phyloP scores from a whole-genome alignment of 768 basidiomycete genomes.

The Phylloporus sp. region DNA sequence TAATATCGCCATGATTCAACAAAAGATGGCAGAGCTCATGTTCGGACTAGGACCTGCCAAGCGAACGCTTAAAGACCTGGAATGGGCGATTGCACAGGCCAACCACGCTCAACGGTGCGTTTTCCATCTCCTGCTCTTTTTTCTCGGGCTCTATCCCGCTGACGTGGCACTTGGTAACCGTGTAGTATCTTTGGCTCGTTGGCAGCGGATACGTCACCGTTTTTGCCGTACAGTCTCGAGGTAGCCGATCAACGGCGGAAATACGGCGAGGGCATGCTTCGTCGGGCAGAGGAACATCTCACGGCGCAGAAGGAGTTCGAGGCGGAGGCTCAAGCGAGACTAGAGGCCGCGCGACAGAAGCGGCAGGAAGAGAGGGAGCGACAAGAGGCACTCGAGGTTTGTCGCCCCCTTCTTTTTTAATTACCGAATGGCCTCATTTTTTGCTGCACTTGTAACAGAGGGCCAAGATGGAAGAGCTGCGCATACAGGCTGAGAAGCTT shows the following conservation, averaged over 20 bases:
- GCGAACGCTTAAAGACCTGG: slow-evolving; percentile 76
- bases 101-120: slow-evolving; percentile 81
- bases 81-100: slow-evolving; percentile 75
- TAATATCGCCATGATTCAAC: slow-evolving; percentile 98
- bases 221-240: slow-evolving; percentile 80
- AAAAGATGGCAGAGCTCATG: slow-evolving; percentile 91
- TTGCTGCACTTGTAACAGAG: slow-evolving; percentile 41
- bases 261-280: slow-evolving; percentile 85
- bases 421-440: neutral
- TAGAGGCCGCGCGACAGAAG: slow-evolving; percentile 72
- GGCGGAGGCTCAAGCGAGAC: slow-evolving; percentile 61
- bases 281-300: slow-evolving; percentile 78
- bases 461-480: slow-evolving; percentile 57
- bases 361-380: slow-evolving; percentile 78
- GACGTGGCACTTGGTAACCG: neutral
- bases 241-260: slow-evolving; percentile 86
- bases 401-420: slow-evolving; percentile 19
- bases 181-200: slow-evolving; percentile 79
- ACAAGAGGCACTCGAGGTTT: slow-evolving; percentile 62
- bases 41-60: slow-evolving; percentile 70
- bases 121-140: neutral
- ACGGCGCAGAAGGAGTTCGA: slow-evolving; percentile 69
- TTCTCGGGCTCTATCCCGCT: neutral
- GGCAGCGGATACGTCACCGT: slow-evolving; percentile 62
- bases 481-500: slow-evolving; percentile 70